Conservation (phyloP, 192 early-diverging fungal genomes). For the Dissophora globulifera region DNA sequence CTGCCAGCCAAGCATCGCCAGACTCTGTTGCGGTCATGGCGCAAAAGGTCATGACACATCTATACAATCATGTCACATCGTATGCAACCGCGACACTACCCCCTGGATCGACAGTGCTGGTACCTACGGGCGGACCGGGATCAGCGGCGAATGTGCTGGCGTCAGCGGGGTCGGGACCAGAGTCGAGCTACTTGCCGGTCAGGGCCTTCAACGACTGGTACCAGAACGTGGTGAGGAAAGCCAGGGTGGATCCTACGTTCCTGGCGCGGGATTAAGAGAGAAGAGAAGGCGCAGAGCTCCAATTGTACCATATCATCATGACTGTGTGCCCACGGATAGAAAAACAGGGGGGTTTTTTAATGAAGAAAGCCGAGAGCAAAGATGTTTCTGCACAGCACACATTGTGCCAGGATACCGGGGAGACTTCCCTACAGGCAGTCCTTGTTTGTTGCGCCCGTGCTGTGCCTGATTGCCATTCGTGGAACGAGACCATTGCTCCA, state of each 20-base stretch:
- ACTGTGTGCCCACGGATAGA: too few species aligned
- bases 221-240: conserved; percentile 75
- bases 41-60: conserved; percentile 69
- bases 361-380: neutral
- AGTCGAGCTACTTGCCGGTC: conserved; percentile 64
- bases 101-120: conserved; percentile 60
- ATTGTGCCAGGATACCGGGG: too few species aligned
- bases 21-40: conserved; percentile 67
- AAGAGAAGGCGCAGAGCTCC: too few species aligned
- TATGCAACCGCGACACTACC: conserved; percentile 69
- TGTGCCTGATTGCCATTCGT: too few species aligned
- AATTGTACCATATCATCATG: too few species aligned
- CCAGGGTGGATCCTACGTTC: conserved; percentile 75
- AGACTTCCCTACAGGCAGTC: too few species aligned
- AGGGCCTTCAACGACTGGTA: conserved; percentile 87
- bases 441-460: too few species aligned
- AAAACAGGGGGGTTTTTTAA: neutral
- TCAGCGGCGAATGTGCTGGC: conserved; percentile 36
- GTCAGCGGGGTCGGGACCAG: conserved; percentile 6
- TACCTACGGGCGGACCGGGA: conserved; percentile 60
- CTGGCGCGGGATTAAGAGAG: conserved; percentile 32
- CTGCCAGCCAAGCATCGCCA: conserved; percentile 19
- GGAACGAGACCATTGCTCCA: too few species aligned
- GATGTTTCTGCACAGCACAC: too few species aligned
- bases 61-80: conserved; percentile 83